Base-by-base conservation (phyloP, 2,329 filamentous ascomycete species). In the Magnaporthiopsis rhizophila region DNA sequence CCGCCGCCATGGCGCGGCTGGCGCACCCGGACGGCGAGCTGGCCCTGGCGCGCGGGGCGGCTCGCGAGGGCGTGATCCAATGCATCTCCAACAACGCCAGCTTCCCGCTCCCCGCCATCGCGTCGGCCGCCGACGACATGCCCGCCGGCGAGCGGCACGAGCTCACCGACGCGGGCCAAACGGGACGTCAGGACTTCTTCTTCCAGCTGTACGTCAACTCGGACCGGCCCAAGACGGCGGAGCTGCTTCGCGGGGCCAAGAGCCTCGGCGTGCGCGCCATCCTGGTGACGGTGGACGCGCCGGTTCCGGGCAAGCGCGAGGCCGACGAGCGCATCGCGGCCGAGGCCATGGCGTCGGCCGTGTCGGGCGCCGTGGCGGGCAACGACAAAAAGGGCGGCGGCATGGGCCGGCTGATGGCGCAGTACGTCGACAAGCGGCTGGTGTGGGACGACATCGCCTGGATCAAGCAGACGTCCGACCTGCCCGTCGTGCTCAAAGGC, bases 371-470 rank as follows among this genome's bases (percentile, higher is more conserved):
- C 3, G 74, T 74, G 57, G 78, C 74, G 3, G 76, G 73, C 58
- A 82, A 80, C 58, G 83, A 83, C 69, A 79, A 78, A 64, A 82
- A 83, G 65, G 82, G 82, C 0, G 81, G 79, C 21, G 83, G 83
- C 0, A 67, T 84, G 13, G 82, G 81, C 0, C 76, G 82, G 1
- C 71, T 83, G 12, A 84, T 83, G 79, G 79, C 77, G 0, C 74
- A 77, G 7, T 82, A 79, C 66, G 82, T 83, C 30, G 82, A 85
- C 38, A 58, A 58, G 53, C 18, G 56, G 13, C 62, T 63, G 12
- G 26, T 58, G 34, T 89, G 87, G 87, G 81, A 85, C 1, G 78
- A 89, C 58, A 72, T 90, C 34, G 75, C 77, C 21, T 77, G 85
- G 63, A 70, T 90, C 65, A 79, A 81, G 65, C 75, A 81, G 68